Percentiles rank a stretch among this genome's conserved stretches.
These are phyloP conservation scores for Neofusicoccum cordaticola DNA, from an alignment of 2,329 filamentous ascomycete species.

Conservation along the genomic window DNA sequence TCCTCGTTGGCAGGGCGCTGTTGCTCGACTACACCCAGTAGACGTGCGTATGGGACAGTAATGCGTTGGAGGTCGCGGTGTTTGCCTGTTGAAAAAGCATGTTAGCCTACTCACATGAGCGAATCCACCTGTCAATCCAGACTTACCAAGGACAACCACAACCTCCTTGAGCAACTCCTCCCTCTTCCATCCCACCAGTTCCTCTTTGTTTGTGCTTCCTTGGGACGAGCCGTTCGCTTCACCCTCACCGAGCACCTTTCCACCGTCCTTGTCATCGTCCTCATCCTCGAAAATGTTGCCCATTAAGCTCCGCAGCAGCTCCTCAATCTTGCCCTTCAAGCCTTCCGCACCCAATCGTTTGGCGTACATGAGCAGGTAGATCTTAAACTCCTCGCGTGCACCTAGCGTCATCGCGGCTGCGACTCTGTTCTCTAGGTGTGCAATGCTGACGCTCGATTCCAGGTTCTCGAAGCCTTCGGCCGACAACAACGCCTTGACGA, in stretches of 20 bases:
- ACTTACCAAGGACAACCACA: conserved; percentile 85
- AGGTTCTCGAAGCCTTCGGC: conserved; percentile 90
- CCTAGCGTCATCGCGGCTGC: conserved; percentile 83
- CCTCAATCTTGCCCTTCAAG: conserved; percentile 83
- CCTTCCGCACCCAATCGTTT: conserved; percentile 92
- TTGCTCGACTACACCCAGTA: conserved; percentile 29
- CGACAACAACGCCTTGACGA: conserved; percentile 84
- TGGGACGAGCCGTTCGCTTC: conserved; percentile 25
- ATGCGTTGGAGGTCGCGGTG: conserved; percentile 90
- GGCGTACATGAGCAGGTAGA: conserved; percentile 97
- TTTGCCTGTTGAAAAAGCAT: conserved; percentile 63
- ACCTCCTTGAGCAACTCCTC: conserved; percentile 86
- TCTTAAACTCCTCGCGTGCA: conserved; percentile 85
- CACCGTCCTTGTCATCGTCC: conserved; percentile 46
- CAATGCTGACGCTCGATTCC: conserved; percentile 86
- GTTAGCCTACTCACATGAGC: conserved; percentile 23
- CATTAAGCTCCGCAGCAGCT: conserved; percentile 77
- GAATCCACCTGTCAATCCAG: neutral
- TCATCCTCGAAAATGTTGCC: conserved; percentile 63
- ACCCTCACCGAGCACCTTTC: conserved; percentile 29
- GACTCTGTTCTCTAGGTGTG: conserved; percentile 91
- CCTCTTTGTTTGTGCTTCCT: conserved; percentile 58
- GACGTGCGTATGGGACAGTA: conserved; percentile 90
- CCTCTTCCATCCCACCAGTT: conserved; percentile 87
- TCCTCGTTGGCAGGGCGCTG: neutral